Conservation (phyloP, 2,329 filamentous ascomycete genomes). For the Fusarium robinianum region DNA sequence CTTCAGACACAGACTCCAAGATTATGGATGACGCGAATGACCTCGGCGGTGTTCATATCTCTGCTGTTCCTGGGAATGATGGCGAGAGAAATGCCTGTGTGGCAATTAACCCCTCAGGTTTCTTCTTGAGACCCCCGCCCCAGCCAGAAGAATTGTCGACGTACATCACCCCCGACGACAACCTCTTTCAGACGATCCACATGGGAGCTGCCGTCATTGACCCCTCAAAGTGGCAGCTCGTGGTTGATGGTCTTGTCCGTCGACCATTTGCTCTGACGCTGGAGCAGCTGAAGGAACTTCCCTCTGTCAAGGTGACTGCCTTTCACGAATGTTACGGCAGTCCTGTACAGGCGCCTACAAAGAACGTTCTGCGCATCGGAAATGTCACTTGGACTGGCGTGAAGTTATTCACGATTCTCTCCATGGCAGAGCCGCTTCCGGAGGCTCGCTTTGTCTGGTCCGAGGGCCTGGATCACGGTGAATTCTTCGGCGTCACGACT, state of each 20-base stretch:
- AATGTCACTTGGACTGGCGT: conserved; percentile 15
- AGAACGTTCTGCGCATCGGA: conserved; percentile 7
- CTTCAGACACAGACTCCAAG: no score
- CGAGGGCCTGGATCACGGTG: conserved; percentile 7
- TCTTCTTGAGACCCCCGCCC: conserved; percentile 8
- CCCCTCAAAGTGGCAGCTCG: neutral
- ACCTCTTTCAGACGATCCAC: conserved; percentile 15
- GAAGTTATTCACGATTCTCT: neutral
- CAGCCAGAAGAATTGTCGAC: neutral
- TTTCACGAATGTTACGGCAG: conserved; percentile 22
- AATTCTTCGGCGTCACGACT: conserved; percentile 4
- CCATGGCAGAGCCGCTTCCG: neutral
- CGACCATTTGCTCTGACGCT: conserved; percentile 2
- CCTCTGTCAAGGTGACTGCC: conserved; percentile 2
- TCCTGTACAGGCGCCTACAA: neutral
- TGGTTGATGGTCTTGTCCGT: conserved; percentile 4
- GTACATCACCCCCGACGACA: neutral
- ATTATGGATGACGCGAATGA: no score
- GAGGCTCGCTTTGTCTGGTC: conserved; percentile 13
- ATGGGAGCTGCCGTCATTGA: conserved; percentile 12
- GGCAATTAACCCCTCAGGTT: conserved; percentile 1
- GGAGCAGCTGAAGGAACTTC: conserved; percentile 1
- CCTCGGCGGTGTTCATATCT: no score
- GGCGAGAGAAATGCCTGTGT: conserved; percentile 9
- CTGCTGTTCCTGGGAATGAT: no score